Conservation (phyloP, 2,329 filamentous ascomycete genomes). For the Stenocarpella maydis region DNA sequence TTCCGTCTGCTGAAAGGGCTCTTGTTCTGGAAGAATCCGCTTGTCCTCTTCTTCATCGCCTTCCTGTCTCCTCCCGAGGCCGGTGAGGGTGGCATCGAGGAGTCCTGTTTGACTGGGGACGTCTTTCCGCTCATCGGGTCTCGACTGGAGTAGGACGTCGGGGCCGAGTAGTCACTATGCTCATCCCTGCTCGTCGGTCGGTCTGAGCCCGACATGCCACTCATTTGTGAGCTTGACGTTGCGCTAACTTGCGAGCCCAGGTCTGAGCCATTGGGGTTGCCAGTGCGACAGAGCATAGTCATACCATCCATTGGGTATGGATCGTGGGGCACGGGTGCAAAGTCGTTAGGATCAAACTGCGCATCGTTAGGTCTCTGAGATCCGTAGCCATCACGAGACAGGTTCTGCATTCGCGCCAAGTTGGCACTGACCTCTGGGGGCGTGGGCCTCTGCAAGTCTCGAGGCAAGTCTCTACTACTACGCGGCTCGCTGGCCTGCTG, state of each 20-base stretch:
- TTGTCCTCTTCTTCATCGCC: constrained; percentile 71
- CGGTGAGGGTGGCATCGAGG: constrained; percentile 44
- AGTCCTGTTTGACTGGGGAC: constrained; percentile 76
- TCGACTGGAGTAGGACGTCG: constrained; percentile 86
- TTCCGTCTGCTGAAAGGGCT: constrained; percentile 87
- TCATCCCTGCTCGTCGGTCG: constrained; percentile 87
- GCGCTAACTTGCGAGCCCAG: constrained; percentile 50
- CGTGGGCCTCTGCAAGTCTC: constrained; percentile 27
- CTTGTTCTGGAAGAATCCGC: constrained; percentile 91
- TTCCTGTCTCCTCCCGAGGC: constrained; percentile 68
- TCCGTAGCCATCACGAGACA: constrained; percentile 33
- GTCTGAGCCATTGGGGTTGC: constrained; percentile 70
- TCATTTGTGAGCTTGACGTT: not conserved
- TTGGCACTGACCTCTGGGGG: constrained; percentile 30
- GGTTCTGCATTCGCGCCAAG: constrained; percentile 34
- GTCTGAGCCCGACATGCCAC: constrained; percentile 58
- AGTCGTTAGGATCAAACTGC: constrained; percentile 64
- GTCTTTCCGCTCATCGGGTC: constrained; percentile 78
- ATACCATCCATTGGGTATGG: constrained; percentile 95
- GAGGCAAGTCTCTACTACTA: constrained; percentile 25
- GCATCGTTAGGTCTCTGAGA: constrained; percentile 40
- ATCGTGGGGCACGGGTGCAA: constrained; percentile 82
- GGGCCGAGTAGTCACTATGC: constrained; percentile 88
- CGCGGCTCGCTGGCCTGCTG: constrained; percentile 26
- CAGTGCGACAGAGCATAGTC: constrained; percentile 93